These are phyloP conservation scores for Mycena maculata DNA, from an alignment of 768 basidiomycete species.

Conservation along the genomic window DNA sequence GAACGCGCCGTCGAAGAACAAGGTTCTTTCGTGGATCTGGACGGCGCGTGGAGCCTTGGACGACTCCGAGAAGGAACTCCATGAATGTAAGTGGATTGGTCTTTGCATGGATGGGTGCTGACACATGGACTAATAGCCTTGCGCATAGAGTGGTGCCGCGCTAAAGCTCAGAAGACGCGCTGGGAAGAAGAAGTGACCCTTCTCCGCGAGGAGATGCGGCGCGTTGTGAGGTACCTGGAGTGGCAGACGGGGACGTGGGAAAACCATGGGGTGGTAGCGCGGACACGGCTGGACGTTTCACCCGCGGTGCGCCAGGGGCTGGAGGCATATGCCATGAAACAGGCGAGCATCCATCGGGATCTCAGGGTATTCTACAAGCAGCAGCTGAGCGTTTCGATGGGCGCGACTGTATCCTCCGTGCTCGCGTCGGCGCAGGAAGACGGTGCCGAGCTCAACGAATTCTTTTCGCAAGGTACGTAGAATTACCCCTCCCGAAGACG, in stretches of 20 bases:
- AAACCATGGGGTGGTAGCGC: not conserved
- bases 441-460: not conserved
- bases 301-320: not conserved
- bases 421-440: not conserved
- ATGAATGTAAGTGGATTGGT: constrained; percentile 1
- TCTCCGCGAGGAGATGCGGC: constrained; percentile 1
- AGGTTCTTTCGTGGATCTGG: constrained; percentile 3
- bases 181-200: not conserved
- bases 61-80: not conserved
- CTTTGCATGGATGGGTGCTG: not conserved
- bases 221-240: not conserved
- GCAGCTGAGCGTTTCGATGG: not conserved
- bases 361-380: not conserved
- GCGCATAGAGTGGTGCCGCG: not conserved
- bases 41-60: not conserved
- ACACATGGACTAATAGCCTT: not conserved
- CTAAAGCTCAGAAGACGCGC: not conserved
- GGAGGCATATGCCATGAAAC: not conserved
- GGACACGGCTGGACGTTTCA: not conserved
- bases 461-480: not conserved
- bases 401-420: not conserved
- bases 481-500: no score
- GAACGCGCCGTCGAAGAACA: not conserved
- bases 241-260: not conserved
- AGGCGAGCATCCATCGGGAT: not conserved